Base-by-base conservation (phyloP, 352 stramenopile species). In the Phytopythium cucurbitacearum region DNA sequence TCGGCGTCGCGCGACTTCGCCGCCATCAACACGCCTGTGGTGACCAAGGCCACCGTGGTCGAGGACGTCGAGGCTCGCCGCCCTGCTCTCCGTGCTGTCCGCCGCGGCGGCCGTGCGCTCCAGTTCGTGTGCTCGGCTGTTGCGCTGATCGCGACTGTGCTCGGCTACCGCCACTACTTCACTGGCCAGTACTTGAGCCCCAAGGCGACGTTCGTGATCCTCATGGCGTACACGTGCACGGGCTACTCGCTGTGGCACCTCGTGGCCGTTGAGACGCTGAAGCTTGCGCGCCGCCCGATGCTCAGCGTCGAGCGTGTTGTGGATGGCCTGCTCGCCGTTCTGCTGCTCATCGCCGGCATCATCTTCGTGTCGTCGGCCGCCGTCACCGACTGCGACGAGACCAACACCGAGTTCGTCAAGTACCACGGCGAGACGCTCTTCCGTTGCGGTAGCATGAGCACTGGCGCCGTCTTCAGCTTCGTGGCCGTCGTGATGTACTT, bases 221-320 rank as follows among this genome's bases (percentile, higher is more conserved):
- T 80, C 46, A 65, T 74, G 53, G 48, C 64, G 15, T 80, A 76
- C 60, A 74, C 57, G 40, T 64, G 51, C 45, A 59, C 64, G n/a
- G 34, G 74, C 16, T 80, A 80, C 58, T 66, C 66, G 48, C 50
- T 80, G 39, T 80, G 66, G 66, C 67, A 80, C 59, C 50, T 76
- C 40, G 60, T 65, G 4, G 66, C 53, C 0, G 66, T 80, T 3
- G 64, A 76, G 59, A 72, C 60, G 48, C 40, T 79, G 33, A 71
- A 73, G 60, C 40, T 76, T 48, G 65, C 69, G 5, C 65, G 63
- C 9, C 69, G 63, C 51, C 69, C 69, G 11, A 50, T 32, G 9
- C 28, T 76, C 40, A 51, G 50, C 7, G 57, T 69, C 0, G 69
- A 79, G 45, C 69, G 69, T 15, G 52, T 65, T 28, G 54, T 73